Evolutionary conservation across 768 basidiomycete species (phyloP).

Genomic region (Lactarius vividus): DNA sequence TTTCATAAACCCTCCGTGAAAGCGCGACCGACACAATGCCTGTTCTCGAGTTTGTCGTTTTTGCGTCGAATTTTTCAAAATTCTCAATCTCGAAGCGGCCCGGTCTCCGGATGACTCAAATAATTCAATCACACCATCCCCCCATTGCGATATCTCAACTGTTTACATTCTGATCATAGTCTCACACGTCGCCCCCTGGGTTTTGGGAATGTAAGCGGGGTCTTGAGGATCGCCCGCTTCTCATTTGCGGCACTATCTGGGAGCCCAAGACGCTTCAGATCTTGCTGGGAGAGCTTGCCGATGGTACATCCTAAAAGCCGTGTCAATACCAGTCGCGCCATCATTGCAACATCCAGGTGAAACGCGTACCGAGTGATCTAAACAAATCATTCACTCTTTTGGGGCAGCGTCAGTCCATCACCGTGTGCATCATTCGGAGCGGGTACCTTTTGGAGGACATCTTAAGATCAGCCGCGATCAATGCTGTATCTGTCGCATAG

Average conservation of each 20-base stretch:
- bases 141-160: too few species aligned
- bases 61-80: neutral
- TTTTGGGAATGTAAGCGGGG: conserved; percentile 83
- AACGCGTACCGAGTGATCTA: conserved; percentile 58
- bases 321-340: neutral
- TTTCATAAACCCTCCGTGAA: neutral
- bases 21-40: neutral
- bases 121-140: too few species aligned
- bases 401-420: conserved; percentile 16
- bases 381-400: conserved; percentile 64
- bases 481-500: conserved; percentile 64
- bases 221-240: conserved; percentile 70
- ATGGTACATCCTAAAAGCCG: conserved; percentile 65
- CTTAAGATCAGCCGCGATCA: conserved; percentile 72
- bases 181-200: conserved; percentile 39
- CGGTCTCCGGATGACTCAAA: too few species aligned
- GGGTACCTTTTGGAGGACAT: conserved; percentile 59
- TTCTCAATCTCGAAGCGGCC: too few species aligned
- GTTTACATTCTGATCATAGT: neutral
- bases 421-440: neutral
- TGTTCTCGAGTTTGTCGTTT: neutral
- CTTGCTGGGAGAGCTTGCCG: conserved; percentile 50
- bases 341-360: neutral
- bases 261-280: conserved; percentile 69
- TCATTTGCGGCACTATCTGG: conserved; percentile 57